A percentile compares a stretch with the other conserved stretches of the same genome.
Evolutionary conservation across 1,284 basidiomycete genomes (phyloP).

Genomic region (Boletellus dicymbophilus): DNA sequence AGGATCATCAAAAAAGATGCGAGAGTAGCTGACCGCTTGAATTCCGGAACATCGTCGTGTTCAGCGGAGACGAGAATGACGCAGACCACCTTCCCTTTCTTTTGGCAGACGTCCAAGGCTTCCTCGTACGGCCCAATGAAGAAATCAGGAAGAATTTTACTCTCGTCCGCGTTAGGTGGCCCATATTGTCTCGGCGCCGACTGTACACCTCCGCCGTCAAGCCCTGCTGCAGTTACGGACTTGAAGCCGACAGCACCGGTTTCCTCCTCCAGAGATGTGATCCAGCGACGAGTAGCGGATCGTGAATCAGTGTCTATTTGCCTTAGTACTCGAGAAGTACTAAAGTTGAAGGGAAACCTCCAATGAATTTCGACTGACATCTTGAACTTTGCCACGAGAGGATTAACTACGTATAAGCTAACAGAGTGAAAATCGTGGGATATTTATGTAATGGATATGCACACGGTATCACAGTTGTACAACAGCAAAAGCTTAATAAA

Average conservation of each 20-base stretch:
- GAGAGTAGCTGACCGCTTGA: constrained; percentile 64
- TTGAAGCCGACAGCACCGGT: constrained; percentile 67
- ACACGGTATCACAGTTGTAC: too few species aligned
- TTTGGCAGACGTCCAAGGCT: constrained; percentile 70
- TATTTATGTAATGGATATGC: too few species aligned
- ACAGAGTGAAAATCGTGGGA: too few species aligned
- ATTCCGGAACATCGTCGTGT: constrained; percentile 86
- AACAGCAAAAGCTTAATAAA: neutral
- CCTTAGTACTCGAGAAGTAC: constrained; percentile 42
- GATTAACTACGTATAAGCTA: too few species aligned
- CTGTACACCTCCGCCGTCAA: constrained; percentile 27
- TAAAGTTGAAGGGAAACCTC: constrained; percentile 39
- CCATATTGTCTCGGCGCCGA: constrained; percentile 23
- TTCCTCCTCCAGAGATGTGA: constrained; percentile 77
- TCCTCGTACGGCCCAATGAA: constrained; percentile 83
- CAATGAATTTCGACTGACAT: too few species aligned
- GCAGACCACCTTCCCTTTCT: constrained; percentile 75
- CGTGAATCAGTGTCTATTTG: constrained; percentile 40
- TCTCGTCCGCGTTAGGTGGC: constrained; percentile 36
- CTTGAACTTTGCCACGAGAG: too few species aligned
- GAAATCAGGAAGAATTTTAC: constrained; percentile 75
- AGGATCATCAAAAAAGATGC: neutral
- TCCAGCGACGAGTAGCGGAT: constrained; percentile 69
- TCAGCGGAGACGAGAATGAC: constrained; percentile 88
- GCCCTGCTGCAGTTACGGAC: constrained; percentile 40